A percentile compares a stretch with the other conserved stretches of the same genome.
phyloP scores from a whole-genome alignment of 352 stramenopile species.

The Globisporangium ultimum region DNA sequence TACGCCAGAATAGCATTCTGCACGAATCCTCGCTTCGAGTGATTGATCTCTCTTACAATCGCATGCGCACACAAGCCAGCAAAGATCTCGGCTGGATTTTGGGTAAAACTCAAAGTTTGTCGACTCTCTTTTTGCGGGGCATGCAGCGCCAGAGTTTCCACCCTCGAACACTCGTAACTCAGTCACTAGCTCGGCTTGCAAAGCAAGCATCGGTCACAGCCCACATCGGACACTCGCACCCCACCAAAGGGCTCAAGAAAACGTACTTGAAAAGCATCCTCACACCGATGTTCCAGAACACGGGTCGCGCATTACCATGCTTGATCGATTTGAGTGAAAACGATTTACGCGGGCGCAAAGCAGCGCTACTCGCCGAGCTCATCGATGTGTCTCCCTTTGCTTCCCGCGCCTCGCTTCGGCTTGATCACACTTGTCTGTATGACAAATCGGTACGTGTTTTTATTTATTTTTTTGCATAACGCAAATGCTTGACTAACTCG shows the following conservation, averaged over 20 bases:
- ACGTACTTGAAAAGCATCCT: constrained; percentile 52
- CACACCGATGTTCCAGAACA: constrained; percentile 66
- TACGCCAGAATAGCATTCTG: constrained; percentile 65
- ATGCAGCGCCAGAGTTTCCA: constrained; percentile 37
- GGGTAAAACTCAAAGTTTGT: constrained; percentile 58
- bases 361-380: constrained; percentile 42
- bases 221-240: constrained; percentile 14
- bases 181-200: constrained; percentile 21
- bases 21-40: constrained; percentile 54
- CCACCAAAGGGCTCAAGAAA: constrained; percentile 38
- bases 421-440: constrained; percentile 51
- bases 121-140: constrained; percentile 52
- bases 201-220: constrained; percentile 20
- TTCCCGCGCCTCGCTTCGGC: constrained; percentile 37
- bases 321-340: constrained; percentile 79
- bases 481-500: background rate
- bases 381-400: constrained; percentile 40
- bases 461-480: background rate
- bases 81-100: constrained; percentile 56
- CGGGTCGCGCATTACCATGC: constrained; percentile 28
- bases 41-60: constrained; percentile 73
- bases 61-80: constrained; percentile 47
- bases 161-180: constrained; percentile 17
- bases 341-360: constrained; percentile 47
- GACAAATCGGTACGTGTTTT: constrained; percentile 48